These are phyloP conservation scores for Murraya paniculata DNA, from an alignment of 345 rosid species.

Conservation along the genomic window DNA sequence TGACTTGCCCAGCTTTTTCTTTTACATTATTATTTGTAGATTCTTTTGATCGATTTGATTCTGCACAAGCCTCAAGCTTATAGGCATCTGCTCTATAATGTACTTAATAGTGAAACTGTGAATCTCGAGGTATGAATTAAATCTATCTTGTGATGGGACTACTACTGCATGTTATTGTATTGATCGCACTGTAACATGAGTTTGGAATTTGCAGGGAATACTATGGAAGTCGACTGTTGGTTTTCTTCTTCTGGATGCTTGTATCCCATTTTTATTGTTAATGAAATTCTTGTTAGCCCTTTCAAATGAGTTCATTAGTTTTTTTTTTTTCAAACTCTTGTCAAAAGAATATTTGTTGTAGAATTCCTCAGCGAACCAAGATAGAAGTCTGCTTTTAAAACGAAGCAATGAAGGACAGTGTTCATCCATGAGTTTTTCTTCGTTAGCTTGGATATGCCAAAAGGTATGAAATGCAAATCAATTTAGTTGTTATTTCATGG, in stretches of 20 bases:
- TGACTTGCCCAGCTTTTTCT: not conserved
- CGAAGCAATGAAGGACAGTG: constrained; percentile 38
- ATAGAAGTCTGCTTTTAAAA: constrained; percentile 50
- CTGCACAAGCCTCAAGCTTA: constrained; percentile 78
- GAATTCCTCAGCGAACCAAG: constrained; percentile 53
- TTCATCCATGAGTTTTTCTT: constrained; percentile 38
- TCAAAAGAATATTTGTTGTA: not conserved
- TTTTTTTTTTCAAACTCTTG: not conserved
- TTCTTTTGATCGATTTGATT: constrained; percentile 78
- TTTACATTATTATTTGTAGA: constrained; percentile 31
- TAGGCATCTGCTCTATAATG: constrained; percentile 71
- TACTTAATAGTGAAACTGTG: constrained; percentile 41
- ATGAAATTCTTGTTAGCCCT: constrained; percentile 5
- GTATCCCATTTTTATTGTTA: constrained; percentile 51
- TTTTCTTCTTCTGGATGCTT: constrained; percentile 71
- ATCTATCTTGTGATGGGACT: not conserved
- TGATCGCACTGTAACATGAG: not conserved
- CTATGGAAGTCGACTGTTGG: constrained; percentile 56
- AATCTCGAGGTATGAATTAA: constrained; percentile 45
- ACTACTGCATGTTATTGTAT: not conserved
- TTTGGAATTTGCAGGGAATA: constrained; percentile 47
- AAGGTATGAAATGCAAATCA: constrained; percentile 33
- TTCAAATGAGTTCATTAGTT: not conserved
- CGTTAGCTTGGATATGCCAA: constrained; percentile 26
- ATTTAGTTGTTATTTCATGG: not conserved